Base-by-base conservation (phyloP, 441 rosid genomes). In the Daphne laureola region DNA sequence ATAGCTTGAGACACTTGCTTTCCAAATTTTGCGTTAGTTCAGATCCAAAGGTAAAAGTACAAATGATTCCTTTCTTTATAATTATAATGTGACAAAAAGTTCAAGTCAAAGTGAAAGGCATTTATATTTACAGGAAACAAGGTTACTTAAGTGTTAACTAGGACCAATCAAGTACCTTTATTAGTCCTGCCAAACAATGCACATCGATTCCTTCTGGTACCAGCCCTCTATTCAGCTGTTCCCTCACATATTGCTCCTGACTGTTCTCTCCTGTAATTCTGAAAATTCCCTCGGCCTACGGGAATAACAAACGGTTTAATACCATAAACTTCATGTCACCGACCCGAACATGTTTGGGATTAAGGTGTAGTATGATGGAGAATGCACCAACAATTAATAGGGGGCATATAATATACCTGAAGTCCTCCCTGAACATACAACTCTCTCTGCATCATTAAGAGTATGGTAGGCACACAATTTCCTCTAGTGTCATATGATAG, bases 121-220 rank as follows among this genome's bases (percentile, higher is more conserved):
- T 44, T 44, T 9, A 17, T 44, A 6, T 17, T n/a, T 44, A n/a
- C 48, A n/a, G 13, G 18, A 44, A 14, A n/a, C 12, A 12, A 12
- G 13, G 1, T 21, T 21, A 21, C 25, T 21, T 21, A 5, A 31
- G 38, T 31, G 11, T 31, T 6, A 31, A 31, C 7, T 15, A 43
- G 2, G 31, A 0, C 40, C 46, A 41, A 49, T 13, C 49, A 18
- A 51, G 1, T 68, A 78, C 90, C 84, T 80, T 83, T 63, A 83
- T 83, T 51, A 83, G 81, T 73, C 87, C 82, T 23, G 87, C 90
- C 68, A 83, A 73, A 75, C 90, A 83, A 60, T 80, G 90, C n/a
- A 80, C 77, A 58, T 83, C 87, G 13, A 83, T 76, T 41, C 72
- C 79, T n/a, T 74, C 61, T 0, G 87, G 83, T 59, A 83, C 66